These are phyloP conservation scores for Ruellia speciosa DNA, from an alignment of 305 asterid species.

Conservation along the genomic window DNA sequence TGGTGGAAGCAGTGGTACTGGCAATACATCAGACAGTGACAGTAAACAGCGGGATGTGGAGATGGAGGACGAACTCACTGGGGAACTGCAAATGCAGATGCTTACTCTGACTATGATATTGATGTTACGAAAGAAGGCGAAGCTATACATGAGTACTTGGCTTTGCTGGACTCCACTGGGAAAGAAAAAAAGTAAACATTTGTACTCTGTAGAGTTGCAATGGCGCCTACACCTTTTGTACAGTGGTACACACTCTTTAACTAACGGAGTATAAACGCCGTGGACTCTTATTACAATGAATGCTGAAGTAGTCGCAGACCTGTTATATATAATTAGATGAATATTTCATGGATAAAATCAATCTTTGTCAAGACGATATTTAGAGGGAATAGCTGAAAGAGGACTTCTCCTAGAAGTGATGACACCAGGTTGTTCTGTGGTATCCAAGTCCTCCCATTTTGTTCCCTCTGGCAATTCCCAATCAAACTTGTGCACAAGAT, in stretches of 20 bases:
- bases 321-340: not conserved
- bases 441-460: not conserved
- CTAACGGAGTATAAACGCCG: not conserved
- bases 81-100: constrained; percentile 55
- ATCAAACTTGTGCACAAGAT: not conserved
- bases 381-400: not conserved
- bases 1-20: constrained; percentile 29
- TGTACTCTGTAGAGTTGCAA: not conserved
- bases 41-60: constrained; percentile 47
- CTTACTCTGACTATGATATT: constrained; percentile 76
- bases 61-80: constrained; percentile 76
- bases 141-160: constrained; percentile 68
- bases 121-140: constrained; percentile 80
- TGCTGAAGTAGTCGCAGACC: not conserved
- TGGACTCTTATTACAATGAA: not conserved
- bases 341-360: not conserved
- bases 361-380: not conserved
- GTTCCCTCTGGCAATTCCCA: not conserved
- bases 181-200: not conserved
- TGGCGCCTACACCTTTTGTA: not conserved
- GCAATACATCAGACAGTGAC: constrained; percentile 2
- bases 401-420: not conserved
- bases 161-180: constrained; percentile 37
- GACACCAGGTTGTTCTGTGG: not conserved
- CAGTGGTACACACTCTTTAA: not conserved